Evolutionary conservation across 2,329 filamentous ascomycete genomes (phyloP).

Genomic region (Phyllosticta citriasiana): DNA sequence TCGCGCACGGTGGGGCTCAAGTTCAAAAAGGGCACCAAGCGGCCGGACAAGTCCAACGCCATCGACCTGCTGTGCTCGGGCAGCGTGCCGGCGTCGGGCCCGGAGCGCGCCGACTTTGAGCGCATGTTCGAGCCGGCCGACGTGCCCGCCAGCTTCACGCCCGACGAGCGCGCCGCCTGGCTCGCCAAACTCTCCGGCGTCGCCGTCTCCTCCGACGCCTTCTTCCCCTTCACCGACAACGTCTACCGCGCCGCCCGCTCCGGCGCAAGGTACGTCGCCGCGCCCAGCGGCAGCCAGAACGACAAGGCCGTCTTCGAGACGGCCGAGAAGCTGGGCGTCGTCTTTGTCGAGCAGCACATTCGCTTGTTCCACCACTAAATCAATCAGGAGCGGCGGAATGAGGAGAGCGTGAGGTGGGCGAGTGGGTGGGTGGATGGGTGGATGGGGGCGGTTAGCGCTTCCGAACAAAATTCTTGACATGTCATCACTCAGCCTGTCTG

Average conservation of each 20-base stretch:
- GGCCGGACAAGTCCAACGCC: constrained; percentile 94
- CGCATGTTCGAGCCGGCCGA: constrained; percentile 65
- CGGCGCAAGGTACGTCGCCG: constrained; percentile 91
- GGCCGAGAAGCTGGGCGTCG: constrained; percentile 83
- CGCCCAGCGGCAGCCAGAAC: constrained; percentile 83
- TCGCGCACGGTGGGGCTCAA: constrained; percentile 76
- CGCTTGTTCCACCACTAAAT: constrained; percentile 87
- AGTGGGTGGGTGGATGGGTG: no score
- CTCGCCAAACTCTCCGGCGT: constrained; percentile 71
- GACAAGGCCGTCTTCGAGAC: constrained; percentile 75
- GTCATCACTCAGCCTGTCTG: no score
- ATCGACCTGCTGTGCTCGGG: constrained; percentile 93
- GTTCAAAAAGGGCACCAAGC: constrained; percentile 97
- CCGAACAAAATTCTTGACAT: no score
- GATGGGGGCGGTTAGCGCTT: no score
- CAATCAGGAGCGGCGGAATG: no score
- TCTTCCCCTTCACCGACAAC: constrained; percentile 98
- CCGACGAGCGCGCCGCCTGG: constrained; percentile 80
- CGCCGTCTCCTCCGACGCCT: constrained; percentile 86
- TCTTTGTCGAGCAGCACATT: constrained; percentile 89
- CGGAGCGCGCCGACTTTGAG: constrained; percentile 81
- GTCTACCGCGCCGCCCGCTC: constrained; percentile 84
- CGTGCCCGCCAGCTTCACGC: constrained; percentile 71
- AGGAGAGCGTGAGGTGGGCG: no score
- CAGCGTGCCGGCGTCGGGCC: constrained; percentile 70